A percentile compares a stretch with the other conserved stretches of the same genome.
phyloP scores from a whole-genome alignment of 2,329 filamentous ascomycete genomes.

The Alternaria solani region DNA sequence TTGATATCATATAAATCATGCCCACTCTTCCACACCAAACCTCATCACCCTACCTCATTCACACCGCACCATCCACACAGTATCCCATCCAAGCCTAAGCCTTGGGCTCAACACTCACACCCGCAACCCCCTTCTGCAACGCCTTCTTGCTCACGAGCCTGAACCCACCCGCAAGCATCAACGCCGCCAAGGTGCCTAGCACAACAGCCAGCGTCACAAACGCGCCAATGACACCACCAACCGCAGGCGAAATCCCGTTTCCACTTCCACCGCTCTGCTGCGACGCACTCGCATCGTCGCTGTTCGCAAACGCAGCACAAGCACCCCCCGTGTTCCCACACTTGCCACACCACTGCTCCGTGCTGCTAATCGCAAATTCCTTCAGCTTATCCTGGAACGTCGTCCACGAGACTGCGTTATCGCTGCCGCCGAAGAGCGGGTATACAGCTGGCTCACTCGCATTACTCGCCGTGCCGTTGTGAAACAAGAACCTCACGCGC shows the following conservation, averaged over 20 bases:
- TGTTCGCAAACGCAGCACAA: constrained; percentile 63
- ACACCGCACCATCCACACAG: too few species aligned
- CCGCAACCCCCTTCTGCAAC: constrained; percentile 22
- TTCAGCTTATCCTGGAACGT: constrained; percentile 71
- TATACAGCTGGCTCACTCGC: constrained; percentile 60
- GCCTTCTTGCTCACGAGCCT: constrained; percentile 66
- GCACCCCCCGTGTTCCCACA: constrained; percentile 77
- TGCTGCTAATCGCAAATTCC: constrained; percentile 71
- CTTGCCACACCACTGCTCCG: constrained; percentile 73
- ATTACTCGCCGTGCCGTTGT: constrained; percentile 65
- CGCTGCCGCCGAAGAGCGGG: constrained; percentile 66
- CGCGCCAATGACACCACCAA: constrained; percentile 83
- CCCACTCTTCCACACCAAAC: not conserved
- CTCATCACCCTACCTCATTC: too few species aligned
- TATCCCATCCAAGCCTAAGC: constrained; percentile 14
- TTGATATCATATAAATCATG: not conserved
- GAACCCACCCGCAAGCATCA: constrained; percentile 65
- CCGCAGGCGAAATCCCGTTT: constrained; percentile 67
- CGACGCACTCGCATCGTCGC: constrained; percentile 2
- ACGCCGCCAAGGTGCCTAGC: constrained; percentile 60
- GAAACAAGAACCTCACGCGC: constrained; percentile 68
- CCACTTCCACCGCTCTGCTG: constrained; percentile 31
- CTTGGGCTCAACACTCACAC: constrained; percentile 14
- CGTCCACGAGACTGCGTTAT: constrained; percentile 69
- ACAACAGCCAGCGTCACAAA: constrained; percentile 72